Evolutionary conservation across 371 early-diverging fungal species (phyloP).

Genomic region (Lichtheimia ornata): DNA sequence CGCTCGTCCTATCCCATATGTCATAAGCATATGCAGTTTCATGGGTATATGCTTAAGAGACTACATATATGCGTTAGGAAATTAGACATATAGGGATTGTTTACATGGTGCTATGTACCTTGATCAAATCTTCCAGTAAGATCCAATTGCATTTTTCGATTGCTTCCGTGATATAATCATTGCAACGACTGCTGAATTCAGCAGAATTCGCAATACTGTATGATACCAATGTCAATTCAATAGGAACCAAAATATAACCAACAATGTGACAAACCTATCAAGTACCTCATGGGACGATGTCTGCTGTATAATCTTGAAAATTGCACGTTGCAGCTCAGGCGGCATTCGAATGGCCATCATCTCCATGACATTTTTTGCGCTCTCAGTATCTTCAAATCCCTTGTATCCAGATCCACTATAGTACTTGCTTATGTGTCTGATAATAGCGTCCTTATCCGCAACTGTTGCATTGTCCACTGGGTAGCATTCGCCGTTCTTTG

Average conservation of each 20-base stretch:
- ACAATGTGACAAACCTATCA: slow-evolving; percentile 1
- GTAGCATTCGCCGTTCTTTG: too few relatives aligned
- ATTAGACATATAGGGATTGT: not conserved
- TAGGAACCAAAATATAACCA: not conserved
- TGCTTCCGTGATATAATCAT: not conserved
- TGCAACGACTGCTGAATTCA: not conserved
- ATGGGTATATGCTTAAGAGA: not conserved
- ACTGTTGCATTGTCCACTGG: too few relatives aligned
- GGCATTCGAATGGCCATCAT: not conserved
- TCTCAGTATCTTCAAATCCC: not conserved
- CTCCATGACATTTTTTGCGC: not conserved
- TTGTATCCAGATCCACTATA: not conserved
- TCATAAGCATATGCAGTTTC: not conserved
- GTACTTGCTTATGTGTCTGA: too few relatives aligned
- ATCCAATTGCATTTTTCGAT: not conserved
- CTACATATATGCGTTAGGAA: not conserved
- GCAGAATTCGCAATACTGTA: not conserved
- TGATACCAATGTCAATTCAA: not conserved
- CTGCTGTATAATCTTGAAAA: not conserved
- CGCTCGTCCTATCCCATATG: not conserved
- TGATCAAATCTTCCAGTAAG: not conserved
- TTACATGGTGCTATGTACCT: not conserved
- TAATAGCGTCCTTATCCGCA: too few relatives aligned
- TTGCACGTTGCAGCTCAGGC: not conserved
- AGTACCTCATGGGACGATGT: not conserved